A percentile compares a stretch with the other conserved stretches of the same genome.
phyloP scores from a whole-genome alignment of 2,329 filamentous ascomycete species.

The Amauroascus niger region DNA sequence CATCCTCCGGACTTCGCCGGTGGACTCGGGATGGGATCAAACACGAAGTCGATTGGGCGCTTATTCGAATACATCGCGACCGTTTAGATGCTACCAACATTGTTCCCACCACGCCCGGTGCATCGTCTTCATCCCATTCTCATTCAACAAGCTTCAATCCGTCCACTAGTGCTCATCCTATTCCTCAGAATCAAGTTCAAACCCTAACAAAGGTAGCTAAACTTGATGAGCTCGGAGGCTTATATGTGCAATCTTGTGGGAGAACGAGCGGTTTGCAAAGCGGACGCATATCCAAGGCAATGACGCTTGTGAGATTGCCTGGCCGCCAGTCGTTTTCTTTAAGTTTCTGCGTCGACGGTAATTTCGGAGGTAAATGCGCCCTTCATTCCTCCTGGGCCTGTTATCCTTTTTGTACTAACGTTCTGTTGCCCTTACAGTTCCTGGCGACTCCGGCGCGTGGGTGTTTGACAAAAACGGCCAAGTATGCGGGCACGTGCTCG shows the following conservation, averaged over 20 bases:
- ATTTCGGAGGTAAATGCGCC: constrained; percentile 42
- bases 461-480: constrained; percentile 73
- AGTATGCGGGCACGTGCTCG: constrained; percentile 81
- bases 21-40: constrained; percentile 60
- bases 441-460: constrained; percentile 90
- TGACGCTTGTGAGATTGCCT: constrained; percentile 79
- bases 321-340: constrained; percentile 72
- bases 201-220: constrained; percentile 49
- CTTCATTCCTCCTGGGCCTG: neutral
- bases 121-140: neutral
- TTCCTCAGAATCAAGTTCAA: constrained; percentile 17
- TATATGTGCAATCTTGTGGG: constrained; percentile 78
- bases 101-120: constrained; percentile 36
- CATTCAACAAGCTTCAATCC: neutral
- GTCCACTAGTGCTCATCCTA: neutral
- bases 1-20: constrained; percentile 78
- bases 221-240: constrained; percentile 53
- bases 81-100: constrained; percentile 63
- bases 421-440: constrained; percentile 41
- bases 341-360: constrained; percentile 53
- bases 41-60: constrained; percentile 92
- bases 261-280: constrained; percentile 75
- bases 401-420: constrained; percentile 1
- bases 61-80: constrained; percentile 67
- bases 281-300: constrained; percentile 64